Evolutionary conservation across 805 yeast genomes (phyloP).

Genomic region (Myxozyma geophila): DNA sequence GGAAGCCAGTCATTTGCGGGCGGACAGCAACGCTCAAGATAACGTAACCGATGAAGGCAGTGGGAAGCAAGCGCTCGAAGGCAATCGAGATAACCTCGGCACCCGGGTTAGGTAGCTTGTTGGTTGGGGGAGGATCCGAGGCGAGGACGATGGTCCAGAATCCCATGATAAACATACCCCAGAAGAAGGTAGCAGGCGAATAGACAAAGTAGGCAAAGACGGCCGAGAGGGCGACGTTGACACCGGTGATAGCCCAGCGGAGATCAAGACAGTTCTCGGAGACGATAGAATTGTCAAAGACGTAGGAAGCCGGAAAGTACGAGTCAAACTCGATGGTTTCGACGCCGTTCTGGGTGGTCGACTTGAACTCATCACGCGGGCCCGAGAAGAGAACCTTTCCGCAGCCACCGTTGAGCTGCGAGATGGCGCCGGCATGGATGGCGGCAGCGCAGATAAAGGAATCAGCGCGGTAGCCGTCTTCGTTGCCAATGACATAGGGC

Average conservation of each 20-base stretch:
- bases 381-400: slow-evolving; percentile 66
- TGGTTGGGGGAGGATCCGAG: slow-evolving; percentile 78
- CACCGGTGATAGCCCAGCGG: slow-evolving; percentile 56
- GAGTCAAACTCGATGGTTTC: slow-evolving; percentile 63
- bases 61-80: slow-evolving; percentile 74
- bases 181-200: slow-evolving; percentile 60
- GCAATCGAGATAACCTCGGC: slow-evolving; percentile 72
- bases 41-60: slow-evolving; percentile 69
- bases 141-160: slow-evolving; percentile 83
- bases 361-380: slow-evolving; percentile 53
- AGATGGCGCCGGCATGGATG: slow-evolving; percentile 78
- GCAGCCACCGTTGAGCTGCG: slow-evolving; percentile 79
- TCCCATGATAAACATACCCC: slow-evolving; percentile 66
- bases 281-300: slow-evolving; percentile 53
- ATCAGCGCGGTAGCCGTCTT: slow-evolving; percentile 74
- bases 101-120: slow-evolving; percentile 56
- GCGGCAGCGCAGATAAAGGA: slow-evolving; percentile 91
- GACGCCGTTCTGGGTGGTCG: slow-evolving; percentile 58
- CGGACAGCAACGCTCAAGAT: slow-evolving; percentile 58
- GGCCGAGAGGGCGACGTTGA: slow-evolving; percentile 67
- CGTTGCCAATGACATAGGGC: slow-evolving; percentile 81
- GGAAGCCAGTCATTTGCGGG: slow-evolving; percentile 38
- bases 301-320: slow-evolving; percentile 75
- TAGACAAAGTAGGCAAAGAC: slow-evolving; percentile 52
- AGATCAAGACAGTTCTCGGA: slow-evolving; percentile 70